Evolutionary conservation across 2,329 filamentous ascomycete genomes (phyloP).

Genomic region (Phoma sp.): DNA sequence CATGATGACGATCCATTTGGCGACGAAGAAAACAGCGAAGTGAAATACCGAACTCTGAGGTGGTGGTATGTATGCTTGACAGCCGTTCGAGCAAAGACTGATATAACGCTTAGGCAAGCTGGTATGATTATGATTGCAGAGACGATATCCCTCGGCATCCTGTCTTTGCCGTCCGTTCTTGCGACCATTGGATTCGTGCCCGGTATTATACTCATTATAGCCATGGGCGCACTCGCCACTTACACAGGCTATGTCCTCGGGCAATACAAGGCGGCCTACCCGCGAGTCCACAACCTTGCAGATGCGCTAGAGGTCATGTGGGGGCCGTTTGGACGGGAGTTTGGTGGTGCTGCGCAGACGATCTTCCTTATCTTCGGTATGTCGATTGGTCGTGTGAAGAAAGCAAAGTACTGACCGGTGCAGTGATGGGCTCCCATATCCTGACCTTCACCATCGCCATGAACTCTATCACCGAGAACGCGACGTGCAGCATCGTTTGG

Average conservation of each 20-base stretch:
- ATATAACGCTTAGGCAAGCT: constrained; percentile 6
- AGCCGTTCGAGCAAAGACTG: constrained; percentile 14
- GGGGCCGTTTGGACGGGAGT: constrained; percentile 65
- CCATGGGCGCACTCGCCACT: constrained; percentile 61
- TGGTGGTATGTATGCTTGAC: constrained; percentile 49
- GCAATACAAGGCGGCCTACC: constrained; percentile 62
- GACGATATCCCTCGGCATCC: constrained; percentile 60
- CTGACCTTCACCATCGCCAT: constrained; percentile 72
- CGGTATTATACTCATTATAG: constrained; percentile 59
- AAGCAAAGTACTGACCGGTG: not conserved
- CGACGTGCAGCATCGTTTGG: constrained; percentile 68
- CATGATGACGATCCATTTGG: constrained; percentile 29
- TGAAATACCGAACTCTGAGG: constrained; percentile 58
- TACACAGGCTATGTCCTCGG: constrained; percentile 67
- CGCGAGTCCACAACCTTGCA: constrained; percentile 58
- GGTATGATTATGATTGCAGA: constrained; percentile 60
- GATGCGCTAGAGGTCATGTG: constrained; percentile 68
- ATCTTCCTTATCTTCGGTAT: constrained; percentile 71
- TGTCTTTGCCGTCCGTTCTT: constrained; percentile 60
- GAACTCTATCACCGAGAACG: constrained; percentile 65
- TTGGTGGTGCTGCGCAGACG: constrained; percentile 66
- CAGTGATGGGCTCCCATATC: constrained; percentile 64
- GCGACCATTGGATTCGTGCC: constrained; percentile 60
- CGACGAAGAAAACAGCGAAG: constrained; percentile 43
- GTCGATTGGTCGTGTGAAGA: not conserved